These are phyloP conservation scores for Telopea speciosissima DNA, from an alignment of 177 flowering plant genomes.

Conservation along the genomic window DNA sequence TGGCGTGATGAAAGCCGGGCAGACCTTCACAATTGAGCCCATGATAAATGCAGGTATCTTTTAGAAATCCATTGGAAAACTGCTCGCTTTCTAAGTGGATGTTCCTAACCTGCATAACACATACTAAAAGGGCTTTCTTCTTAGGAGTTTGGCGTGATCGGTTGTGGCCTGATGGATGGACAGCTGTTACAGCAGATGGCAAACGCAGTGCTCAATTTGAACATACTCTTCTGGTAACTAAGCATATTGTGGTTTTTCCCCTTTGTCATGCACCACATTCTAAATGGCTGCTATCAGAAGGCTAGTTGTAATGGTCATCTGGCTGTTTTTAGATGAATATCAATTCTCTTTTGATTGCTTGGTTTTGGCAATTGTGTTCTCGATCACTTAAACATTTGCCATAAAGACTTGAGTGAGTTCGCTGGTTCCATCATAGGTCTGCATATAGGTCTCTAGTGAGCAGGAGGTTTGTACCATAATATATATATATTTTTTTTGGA, in stretches of 20 bases:
- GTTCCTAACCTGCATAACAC: not conserved
- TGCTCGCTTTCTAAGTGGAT: not conserved
- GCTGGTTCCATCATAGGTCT: too few species aligned
- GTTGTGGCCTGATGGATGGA: slow-evolving; percentile 99
- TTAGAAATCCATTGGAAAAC: not conserved
- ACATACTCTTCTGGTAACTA: slow-evolving; percentile 85
- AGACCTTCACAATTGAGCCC: slow-evolving; percentile 95
- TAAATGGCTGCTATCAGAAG: not conserved
- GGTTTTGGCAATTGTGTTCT: too few species aligned
- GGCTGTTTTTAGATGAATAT: too few species aligned
- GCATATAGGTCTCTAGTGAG: too few species aligned
- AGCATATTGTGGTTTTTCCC: not conserved
- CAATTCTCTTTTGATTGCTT: too few species aligned
- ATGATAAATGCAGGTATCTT: slow-evolving; percentile 85
- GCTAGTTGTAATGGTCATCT: too few species aligned
- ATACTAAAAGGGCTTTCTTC: slow-evolving; percentile 1
- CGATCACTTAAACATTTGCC: too few species aligned
- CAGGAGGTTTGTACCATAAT: too few species aligned
- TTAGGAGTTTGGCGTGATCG: slow-evolving; percentile 94
- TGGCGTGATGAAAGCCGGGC: slow-evolving; percentile 98
- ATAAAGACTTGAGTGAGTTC: too few species aligned
- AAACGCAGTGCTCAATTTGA: slow-evolving; percentile 98
- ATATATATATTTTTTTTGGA: too few species aligned
- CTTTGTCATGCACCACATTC: not conserved
- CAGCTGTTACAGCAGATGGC: slow-evolving; percentile 94